Conservation (phyloP, 2,329 filamentous ascomycete species). For the Capronia americana region DNA sequence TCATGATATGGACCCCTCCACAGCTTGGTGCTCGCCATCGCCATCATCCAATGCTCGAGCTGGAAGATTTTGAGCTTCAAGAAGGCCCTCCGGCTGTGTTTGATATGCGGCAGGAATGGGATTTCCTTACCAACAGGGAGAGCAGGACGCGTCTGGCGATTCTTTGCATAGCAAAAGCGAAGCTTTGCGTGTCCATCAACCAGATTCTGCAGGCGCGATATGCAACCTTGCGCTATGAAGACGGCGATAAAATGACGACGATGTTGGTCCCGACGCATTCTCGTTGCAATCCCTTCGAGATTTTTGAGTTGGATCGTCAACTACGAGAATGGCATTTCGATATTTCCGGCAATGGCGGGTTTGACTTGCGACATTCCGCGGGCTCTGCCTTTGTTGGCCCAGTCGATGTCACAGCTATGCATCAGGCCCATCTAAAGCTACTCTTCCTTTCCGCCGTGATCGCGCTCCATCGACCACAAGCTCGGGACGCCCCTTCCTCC, state of each 20-base stretch:
- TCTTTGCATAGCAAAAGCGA: constrained; percentile 27
- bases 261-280: constrained; percentile 83
- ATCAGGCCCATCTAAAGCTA: constrained; percentile 88
- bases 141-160: constrained; percentile 16
- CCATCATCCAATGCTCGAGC: constrained; percentile 45
- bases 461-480: constrained; percentile 88
- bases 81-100: constrained; percentile 66
- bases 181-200: constrained; percentile 24
- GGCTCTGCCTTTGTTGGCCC: background rate
- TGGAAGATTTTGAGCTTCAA: constrained; percentile 25
- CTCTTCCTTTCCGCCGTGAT: constrained; percentile 90
- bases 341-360: constrained; percentile 35
- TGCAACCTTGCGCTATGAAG: constrained; percentile 15
- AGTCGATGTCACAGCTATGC: constrained; percentile 44
- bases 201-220: constrained; percentile 24
- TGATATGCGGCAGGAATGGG: background rate
- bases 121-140: constrained; percentile 5
- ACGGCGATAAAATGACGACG: constrained; percentile 13
- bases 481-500: constrained; percentile 58
- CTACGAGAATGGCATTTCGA: constrained; percentile 77
- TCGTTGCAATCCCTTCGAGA: constrained; percentile 78
- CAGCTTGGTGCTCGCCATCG: constrained; percentile 78
- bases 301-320: constrained; percentile 78
- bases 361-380: constrained; percentile 13
- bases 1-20: constrained; percentile 90